Percentiles rank a stretch among this genome's conserved stretches.
These are phyloP conservation scores for Clonostachys chloroleuca DNA, from an alignment of 2,329 filamentous ascomycete genomes.

Conservation along the genomic window DNA sequence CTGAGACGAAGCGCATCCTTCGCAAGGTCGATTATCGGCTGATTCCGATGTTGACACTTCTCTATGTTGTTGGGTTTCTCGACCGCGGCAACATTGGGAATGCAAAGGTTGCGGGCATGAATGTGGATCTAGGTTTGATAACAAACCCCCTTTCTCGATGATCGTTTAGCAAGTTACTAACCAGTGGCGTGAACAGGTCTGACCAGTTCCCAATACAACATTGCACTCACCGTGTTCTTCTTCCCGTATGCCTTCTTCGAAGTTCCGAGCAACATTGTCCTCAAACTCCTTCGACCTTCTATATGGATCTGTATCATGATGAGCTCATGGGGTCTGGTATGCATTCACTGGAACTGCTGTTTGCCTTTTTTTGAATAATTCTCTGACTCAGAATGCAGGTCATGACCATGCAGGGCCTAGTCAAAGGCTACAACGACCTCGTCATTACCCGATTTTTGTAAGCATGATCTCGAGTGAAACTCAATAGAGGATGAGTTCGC, in stretches of 20 bases:
- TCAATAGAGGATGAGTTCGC: slow-evolving; percentile 2
- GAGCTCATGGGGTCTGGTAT: slow-evolving; percentile 2
- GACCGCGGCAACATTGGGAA: slow-evolving; percentile 48
- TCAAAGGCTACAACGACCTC: slow-evolving; percentile 37
- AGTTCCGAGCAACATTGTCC: slow-evolving; percentile 24
- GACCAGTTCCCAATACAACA: slow-evolving; percentile 55
- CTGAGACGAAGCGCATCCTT: slow-evolving; percentile 2
- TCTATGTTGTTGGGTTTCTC: slow-evolving; percentile 53
- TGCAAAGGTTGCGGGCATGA: slow-evolving; percentile 39
- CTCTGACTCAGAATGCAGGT: neutral
- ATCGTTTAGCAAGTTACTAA: too few relatives aligned
- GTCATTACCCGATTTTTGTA: slow-evolving; percentile 34
- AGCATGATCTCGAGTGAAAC: neutral
- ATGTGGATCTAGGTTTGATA: slow-evolving; percentile 11
- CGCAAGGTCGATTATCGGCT: slow-evolving; percentile 23
- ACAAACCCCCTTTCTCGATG: too few relatives aligned
- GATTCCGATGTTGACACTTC: slow-evolving; percentile 45
- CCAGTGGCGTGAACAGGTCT: slow-evolving; percentile 28
- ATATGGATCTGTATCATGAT: slow-evolving; percentile 5
- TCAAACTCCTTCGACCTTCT: slow-evolving; percentile 9
- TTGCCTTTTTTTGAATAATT: neutral
- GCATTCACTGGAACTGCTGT: neutral
- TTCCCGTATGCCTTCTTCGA: slow-evolving; percentile 51
- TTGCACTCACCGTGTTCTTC: slow-evolving; percentile 49
- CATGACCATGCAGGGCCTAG: slow-evolving; percentile 20